Evolutionary conservation across 108 stramenopile genomes (phyloP).

Genomic region (Pseudonitzschia multistriata): DNA sequence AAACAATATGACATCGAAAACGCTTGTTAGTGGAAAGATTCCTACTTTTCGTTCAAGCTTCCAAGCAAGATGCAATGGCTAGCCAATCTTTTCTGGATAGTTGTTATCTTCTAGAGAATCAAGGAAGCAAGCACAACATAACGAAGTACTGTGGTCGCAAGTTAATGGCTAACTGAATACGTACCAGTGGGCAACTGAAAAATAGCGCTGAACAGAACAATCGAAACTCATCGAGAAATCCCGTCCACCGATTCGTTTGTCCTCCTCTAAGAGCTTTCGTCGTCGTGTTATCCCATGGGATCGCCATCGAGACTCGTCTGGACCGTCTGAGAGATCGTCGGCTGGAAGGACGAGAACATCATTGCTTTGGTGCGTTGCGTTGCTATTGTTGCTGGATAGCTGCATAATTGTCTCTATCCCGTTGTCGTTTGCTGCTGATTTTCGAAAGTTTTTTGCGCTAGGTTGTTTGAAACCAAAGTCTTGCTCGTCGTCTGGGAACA

Average conservation of each 20-base stretch:
- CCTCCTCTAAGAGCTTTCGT: constrained; percentile 37
- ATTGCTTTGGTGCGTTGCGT: background rate
- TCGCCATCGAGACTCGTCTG: constrained; percentile 37
- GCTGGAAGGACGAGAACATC: background rate
- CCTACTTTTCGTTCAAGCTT: background rate
- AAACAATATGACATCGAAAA: background rate
- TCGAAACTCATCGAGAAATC: constrained; percentile 38
- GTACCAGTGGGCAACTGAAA: constrained; percentile 48
- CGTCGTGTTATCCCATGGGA: constrained; percentile 39
- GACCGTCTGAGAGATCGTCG: background rate
- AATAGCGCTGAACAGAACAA: constrained; percentile 41
- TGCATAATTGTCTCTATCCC: background rate
- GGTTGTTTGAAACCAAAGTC: background rate
- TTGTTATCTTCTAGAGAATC: too few species aligned
- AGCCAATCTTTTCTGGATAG: too few species aligned
- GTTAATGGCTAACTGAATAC: constrained; percentile 4
- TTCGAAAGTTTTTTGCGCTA: background rate
- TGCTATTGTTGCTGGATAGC: too few species aligned
- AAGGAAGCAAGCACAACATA: background rate
- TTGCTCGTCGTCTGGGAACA: background rate
- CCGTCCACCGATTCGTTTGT: constrained; percentile 41
- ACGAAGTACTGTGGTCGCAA: too few species aligned
- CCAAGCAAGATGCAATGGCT: too few species aligned
- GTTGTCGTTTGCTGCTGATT: background rate
- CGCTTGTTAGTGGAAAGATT: background rate